Conservation (phyloP, 495 filamentous ascomycete species). For the Staphylotrichum longicolle region DNA sequence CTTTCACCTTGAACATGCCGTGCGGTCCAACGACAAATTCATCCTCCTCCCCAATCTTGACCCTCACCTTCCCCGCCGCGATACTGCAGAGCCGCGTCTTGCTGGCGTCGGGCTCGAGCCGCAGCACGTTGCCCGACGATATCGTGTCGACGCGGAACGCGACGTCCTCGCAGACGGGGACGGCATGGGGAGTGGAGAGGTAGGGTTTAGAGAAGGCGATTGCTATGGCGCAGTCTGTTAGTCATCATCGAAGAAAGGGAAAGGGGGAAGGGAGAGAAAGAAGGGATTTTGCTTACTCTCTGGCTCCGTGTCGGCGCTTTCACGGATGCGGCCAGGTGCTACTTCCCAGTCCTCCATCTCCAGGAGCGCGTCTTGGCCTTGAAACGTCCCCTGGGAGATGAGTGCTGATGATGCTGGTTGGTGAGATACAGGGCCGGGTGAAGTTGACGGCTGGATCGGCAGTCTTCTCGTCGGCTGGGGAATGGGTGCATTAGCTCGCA, state of each 20-base stretch:
- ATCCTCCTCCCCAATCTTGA: slow-evolving; percentile 29
- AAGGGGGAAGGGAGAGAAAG: not conserved
- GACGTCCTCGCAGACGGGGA: slow-evolving; percentile 34
- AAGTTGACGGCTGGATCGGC: not conserved
- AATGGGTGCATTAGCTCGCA: too few species aligned
- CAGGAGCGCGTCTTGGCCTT: slow-evolving; percentile 20
- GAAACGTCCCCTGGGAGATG: slow-evolving; percentile 18
- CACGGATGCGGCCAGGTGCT: slow-evolving; percentile 26
- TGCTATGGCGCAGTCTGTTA: slow-evolving; percentile 19
- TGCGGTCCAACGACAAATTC: slow-evolving; percentile 40
- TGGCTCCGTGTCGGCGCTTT: slow-evolving; percentile 7
- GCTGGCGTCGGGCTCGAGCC: slow-evolving; percentile 22
- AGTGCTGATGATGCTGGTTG: slow-evolving; percentile 12
- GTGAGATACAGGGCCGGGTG: not conserved
- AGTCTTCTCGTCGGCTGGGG: not conserved
- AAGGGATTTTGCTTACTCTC: slow-evolving; percentile 29
- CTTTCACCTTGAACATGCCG: slow-evolving; percentile 32
- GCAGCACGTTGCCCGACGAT: slow-evolving; percentile 26
- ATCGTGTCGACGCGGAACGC: slow-evolving; percentile 38
- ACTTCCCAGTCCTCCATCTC: slow-evolving; percentile 41
- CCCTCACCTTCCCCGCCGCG: slow-evolving; percentile 36
- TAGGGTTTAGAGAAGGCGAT: slow-evolving; percentile 44
- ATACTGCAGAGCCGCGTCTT: slow-evolving; percentile 37
- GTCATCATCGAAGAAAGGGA: not conserved
- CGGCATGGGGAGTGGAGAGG: slow-evolving; percentile 29